Percentiles rank a stretch among this genome's conserved stretches.
Conservation (phyloP, 2,329 filamentous ascomycete genomes). For the Trichoderma sp. region DNA sequence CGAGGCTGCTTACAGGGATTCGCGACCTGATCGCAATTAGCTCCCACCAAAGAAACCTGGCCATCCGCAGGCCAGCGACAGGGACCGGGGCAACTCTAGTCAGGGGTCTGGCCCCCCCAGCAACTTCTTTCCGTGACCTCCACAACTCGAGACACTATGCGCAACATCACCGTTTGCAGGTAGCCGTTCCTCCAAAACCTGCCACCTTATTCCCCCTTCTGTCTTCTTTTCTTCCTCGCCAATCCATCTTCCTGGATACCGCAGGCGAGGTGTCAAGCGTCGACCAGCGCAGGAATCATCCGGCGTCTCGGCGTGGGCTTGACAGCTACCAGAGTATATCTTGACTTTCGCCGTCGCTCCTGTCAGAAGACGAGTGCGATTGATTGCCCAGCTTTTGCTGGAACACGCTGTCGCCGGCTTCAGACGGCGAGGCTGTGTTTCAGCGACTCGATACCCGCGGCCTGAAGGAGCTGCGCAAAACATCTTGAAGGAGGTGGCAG, state of each 20-base stretch:
- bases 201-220: constrained; percentile 10
- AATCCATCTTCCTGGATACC: constrained; percentile 9
- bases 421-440: constrained; percentile 12
- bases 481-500: background rate
- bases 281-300: constrained; percentile 9
- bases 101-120: constrained; percentile 17
- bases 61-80: constrained; percentile 10
- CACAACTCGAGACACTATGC: constrained; percentile 22
- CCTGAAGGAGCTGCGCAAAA: constrained; percentile 1
- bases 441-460: background rate
- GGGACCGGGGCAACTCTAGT: constrained; percentile 8
- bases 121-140: constrained; percentile 18
- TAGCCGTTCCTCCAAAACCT: constrained; percentile 18
- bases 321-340: constrained; percentile 4
- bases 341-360: background rate
- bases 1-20: constrained; percentile 15
- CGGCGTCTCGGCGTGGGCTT: constrained; percentile 5
- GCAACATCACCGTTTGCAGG: constrained; percentile 21
- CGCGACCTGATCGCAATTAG: constrained; percentile 20
- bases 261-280: constrained; percentile 16
- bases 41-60: constrained; percentile 16
- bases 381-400: background rate
- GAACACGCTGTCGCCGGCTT: background rate
- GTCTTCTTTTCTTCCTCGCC: background rate
- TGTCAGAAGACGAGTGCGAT: background rate